Evolutionary conservation across 2,329 filamentous ascomycete species (phyloP), one percentile per base, ranked within the genome.

Genomic region (Fonsecaea multimorphosa): DNA sequence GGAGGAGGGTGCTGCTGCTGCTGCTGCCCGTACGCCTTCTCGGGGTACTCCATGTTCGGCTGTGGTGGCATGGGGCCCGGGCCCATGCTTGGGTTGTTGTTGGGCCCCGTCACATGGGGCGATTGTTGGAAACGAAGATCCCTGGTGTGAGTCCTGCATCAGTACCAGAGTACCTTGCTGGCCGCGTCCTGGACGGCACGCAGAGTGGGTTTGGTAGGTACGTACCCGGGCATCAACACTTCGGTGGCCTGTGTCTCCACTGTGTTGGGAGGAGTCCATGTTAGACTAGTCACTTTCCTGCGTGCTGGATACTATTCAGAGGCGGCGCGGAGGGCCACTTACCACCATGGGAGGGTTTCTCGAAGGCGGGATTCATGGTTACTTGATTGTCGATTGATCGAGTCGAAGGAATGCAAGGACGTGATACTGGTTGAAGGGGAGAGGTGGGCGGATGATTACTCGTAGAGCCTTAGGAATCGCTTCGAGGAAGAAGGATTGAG

Each of bases 51-150:
- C 3, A 24, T 19, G 19, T 11, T 12, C 44, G 44, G 44, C 44
- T n/a, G n/a, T n/a, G 7, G 19, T 12, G 24, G 44, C 19, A 49
- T 24, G 7, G 44, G 44, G 11, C 7, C 14, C 8, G 44, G 44
- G 22, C 16, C 19, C 6, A 49, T 49, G 8, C 24, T n/a, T 9
- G 44, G 16, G 19, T 9, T 24, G 44, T n/a, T n/a, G n/a, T n/a
- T n/a, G n/a, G n/a, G n/a, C n/a, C 19, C 44, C 7, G 11, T 49
- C 9, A 16, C 11, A 3, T 49, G 9, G 1, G 38, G 38, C 11
- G 44, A 49, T 19, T 49, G 44, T 24, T 49, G 44, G 44, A 49
- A 49, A 24, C 44, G 44, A 12, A 49, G 44, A 49, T 49, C 44
- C 11, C 44, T 49, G 22, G 1, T 31, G n/a, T n/a, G n/a, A n/a